Evolutionary conservation across 371 early-diverging fungal genomes (phyloP).

Genomic region (Mortierella sp.): DNA sequence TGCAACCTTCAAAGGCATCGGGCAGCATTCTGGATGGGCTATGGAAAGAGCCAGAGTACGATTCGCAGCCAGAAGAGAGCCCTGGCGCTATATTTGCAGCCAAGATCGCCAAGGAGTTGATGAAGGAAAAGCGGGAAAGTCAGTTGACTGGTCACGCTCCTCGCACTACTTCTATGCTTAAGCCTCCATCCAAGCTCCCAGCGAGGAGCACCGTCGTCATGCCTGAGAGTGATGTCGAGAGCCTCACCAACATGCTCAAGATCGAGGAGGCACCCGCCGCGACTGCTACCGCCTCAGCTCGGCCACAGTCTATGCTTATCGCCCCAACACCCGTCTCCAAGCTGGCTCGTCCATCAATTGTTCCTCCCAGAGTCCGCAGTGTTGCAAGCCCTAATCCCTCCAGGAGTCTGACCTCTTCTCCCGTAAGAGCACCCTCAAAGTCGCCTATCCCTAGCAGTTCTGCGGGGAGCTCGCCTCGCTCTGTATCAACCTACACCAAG

Average conservation of each 20-base stretch:
- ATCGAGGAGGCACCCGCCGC: constrained; percentile 12
- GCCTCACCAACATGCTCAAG: constrained; percentile 19
- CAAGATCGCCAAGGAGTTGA: constrained; percentile 42
- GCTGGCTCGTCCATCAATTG: constrained; percentile 15
- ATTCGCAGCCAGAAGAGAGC: constrained; percentile 36
- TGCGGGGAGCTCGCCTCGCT: background rate
- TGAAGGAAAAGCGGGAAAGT: constrained; percentile 29
- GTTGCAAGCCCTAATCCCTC: background rate
- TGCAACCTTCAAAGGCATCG: constrained; percentile 10
- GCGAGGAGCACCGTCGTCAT: constrained; percentile 11
- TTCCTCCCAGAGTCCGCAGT: constrained; percentile 15
- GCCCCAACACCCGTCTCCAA: constrained; percentile 21
- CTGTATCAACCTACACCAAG: background rate
- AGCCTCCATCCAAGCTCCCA: constrained; percentile 26
- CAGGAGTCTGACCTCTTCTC: constrained; percentile 1
- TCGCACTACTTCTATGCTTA: constrained; percentile 27
- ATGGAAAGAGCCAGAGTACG: constrained; percentile 36
- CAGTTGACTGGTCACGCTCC: constrained; percentile 11
- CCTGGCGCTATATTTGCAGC: constrained; percentile 42
- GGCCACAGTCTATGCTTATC: background rate
- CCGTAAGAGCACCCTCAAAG: background rate
- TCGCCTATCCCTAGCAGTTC: background rate
- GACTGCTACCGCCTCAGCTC: background rate
- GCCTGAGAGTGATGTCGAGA: constrained; percentile 18
- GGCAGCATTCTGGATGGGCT: constrained; percentile 50